Conservation (phyloP, 208 protist species). For the Tritrichomonas foetus region DNA sequence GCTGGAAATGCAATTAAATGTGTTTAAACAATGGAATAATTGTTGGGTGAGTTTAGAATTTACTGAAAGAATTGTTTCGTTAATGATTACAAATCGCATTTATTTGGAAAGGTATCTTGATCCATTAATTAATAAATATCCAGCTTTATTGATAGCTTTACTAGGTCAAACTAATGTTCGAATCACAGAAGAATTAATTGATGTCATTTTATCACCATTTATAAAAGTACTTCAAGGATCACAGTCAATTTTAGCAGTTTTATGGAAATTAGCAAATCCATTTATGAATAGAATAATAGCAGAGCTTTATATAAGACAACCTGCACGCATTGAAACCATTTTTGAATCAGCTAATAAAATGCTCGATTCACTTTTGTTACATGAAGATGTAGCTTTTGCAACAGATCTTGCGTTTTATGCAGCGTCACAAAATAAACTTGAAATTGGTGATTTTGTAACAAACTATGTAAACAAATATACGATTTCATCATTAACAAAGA, state of each 20-base stretch:
- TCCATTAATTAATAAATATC: neutral
- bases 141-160: neutral
- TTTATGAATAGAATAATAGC: neutral
- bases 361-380: neutral
- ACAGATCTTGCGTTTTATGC: constrained; percentile 12
- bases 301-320: neutral
- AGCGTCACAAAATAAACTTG: neutral
- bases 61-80: neutral
- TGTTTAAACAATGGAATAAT: neutral
- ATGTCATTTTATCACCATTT: neutral
- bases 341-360: neutral
- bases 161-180: neutral
- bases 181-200: neutral
- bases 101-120: neutral
- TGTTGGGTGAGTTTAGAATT: neutral
- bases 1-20: neutral
- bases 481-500: neutral
- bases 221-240: neutral
- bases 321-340: neutral
- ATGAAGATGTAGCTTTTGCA: neutral
- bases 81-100: neutral
- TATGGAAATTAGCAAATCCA: neutral
- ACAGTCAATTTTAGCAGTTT: neutral
- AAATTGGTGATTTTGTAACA: neutral
- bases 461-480: neutral